These are phyloP conservation scores for Hanseniaspora lindneri DNA, from an alignment of 805 yeast species.

Conservation along the genomic window DNA sequence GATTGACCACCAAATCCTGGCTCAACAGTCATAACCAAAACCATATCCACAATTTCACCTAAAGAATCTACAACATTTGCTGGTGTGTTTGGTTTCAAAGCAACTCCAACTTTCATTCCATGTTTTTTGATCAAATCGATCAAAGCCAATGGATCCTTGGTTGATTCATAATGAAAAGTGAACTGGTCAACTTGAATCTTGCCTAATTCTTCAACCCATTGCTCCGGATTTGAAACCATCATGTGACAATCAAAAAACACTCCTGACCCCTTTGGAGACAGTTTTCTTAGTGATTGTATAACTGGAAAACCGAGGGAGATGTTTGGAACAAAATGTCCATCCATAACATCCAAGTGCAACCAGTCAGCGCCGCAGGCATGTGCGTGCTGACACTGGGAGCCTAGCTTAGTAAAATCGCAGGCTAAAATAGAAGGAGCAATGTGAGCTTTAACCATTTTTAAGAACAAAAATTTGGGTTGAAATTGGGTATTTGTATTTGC, in stretches of 20 bases:
- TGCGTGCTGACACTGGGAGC: conserved; percentile 73
- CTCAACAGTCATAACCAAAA: conserved; percentile 95
- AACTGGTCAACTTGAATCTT: conserved; percentile 91
- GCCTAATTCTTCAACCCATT: conserved; percentile 88
- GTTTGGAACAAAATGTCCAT: conserved; percentile 96
- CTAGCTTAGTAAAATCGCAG: conserved; percentile 80
- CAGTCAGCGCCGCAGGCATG: conserved; percentile 80
- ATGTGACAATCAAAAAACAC: conserved; percentile 87
- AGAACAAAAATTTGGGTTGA: too few relatives aligned
- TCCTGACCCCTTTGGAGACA: conserved; percentile 49
- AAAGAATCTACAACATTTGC: conserved; percentile 69
- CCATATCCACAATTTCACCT: conserved; percentile 77
- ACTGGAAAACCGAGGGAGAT: conserved; percentile 89
- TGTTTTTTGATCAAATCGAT: conserved; percentile 61
- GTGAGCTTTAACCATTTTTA: conserved; percentile 63
- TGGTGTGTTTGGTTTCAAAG: conserved; percentile 85
- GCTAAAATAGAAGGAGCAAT: conserved; percentile 94
- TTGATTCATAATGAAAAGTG: conserved; percentile 91
- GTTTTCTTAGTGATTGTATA: conserved; percentile 61
- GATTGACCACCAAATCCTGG: conserved; percentile 99
- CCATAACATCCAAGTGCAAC: conserved; percentile 98
- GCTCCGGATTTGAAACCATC: conserved; percentile 90
- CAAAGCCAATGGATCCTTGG: conserved; percentile 61
- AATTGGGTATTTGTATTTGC: too few relatives aligned
- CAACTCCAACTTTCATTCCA: conserved; percentile 91